Evolutionary conservation across 2,329 filamentous ascomycete species (phyloP).

Genomic region (Penicillium glabrum): DNA sequence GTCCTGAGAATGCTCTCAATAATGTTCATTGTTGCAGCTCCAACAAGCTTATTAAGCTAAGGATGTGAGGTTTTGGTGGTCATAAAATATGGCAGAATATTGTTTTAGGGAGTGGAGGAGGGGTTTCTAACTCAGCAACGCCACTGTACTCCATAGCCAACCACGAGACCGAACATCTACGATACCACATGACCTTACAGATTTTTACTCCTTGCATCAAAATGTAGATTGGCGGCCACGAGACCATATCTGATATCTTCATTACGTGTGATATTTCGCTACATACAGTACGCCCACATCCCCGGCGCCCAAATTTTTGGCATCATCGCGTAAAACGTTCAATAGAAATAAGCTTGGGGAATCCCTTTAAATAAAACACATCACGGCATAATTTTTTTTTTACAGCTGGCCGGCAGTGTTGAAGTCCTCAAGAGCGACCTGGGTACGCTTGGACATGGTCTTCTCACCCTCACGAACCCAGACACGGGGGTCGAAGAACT

Average conservation of each 20-base stretch:
- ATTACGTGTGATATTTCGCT: constrained; percentile 22
- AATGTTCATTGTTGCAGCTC: too few relatives aligned
- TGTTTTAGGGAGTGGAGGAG: too few relatives aligned
- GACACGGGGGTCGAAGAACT: constrained; percentile 84
- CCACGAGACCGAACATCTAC: not conserved
- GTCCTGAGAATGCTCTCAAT: too few relatives aligned
- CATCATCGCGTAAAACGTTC: not conserved
- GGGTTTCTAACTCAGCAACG: too few relatives aligned
- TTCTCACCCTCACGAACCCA: constrained; percentile 95
- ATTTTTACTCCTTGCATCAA: not conserved
- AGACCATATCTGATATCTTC: not conserved
- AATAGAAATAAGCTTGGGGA: constrained; percentile 1
- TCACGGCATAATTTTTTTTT: constrained; percentile 25
- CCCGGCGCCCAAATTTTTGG: constrained; percentile 21
- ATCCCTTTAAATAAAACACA: not conserved
- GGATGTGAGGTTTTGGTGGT: too few relatives aligned
- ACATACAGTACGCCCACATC: constrained; percentile 27
- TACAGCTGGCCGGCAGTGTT: constrained; percentile 79
- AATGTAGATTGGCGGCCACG: too few relatives aligned
- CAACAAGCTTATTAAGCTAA: too few relatives aligned
- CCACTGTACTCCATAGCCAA: too few relatives aligned
- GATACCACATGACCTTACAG: not conserved
- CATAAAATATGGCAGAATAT: too few relatives aligned
- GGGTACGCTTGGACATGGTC: constrained; percentile 82
- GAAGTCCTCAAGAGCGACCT: constrained; percentile 86